Conservation (phyloP, 495 filamentous ascomycete species). For the Achaetomiella virescens region DNA sequence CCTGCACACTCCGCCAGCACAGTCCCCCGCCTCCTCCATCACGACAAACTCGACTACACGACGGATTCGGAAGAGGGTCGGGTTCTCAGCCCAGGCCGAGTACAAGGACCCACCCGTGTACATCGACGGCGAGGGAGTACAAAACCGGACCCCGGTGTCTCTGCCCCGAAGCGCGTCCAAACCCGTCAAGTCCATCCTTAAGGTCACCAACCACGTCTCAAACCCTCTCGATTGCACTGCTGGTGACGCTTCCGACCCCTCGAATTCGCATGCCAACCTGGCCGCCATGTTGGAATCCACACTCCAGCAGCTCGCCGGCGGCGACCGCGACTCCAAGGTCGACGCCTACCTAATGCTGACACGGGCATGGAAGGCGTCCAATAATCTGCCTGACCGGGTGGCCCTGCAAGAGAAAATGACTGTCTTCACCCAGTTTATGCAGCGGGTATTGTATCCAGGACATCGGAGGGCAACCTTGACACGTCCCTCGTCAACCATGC, state of each 20-base stretch:
- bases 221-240: conserved; percentile 39
- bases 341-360: conserved; percentile 82
- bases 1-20: conserved; percentile 45
- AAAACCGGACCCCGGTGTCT: conserved; percentile 38
- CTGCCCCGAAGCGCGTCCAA: conserved; percentile 56
- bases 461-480: conserved; percentile 46
- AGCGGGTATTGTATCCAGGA: conserved; percentile 59
- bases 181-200: conserved; percentile 81
- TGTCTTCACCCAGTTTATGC: conserved; percentile 68
- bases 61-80: conserved; percentile 59
- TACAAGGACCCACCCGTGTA: conserved; percentile 57
- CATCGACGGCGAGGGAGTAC: conserved; percentile 38
- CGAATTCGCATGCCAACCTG: conserved; percentile 40
- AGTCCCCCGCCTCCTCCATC: conserved; percentile 47
- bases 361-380: conserved; percentile 68
- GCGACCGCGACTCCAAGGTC: conserved; percentile 59
- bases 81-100: conserved; percentile 65
- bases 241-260: conserved; percentile 27
- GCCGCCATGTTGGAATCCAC: conserved; percentile 79
- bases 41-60: conserved; percentile 55
- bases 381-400: conserved; percentile 63
- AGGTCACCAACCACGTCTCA: conserved; percentile 49
- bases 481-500: conserved; percentile 65
- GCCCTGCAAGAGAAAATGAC: conserved; percentile 69
- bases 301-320: conserved; percentile 67